Evolutionary conservation across 176 grass and related monocot genomes (phyloP), one percentile per base, ranked within the genome.

Genomic region (Alloteropsis semialata): DNA sequence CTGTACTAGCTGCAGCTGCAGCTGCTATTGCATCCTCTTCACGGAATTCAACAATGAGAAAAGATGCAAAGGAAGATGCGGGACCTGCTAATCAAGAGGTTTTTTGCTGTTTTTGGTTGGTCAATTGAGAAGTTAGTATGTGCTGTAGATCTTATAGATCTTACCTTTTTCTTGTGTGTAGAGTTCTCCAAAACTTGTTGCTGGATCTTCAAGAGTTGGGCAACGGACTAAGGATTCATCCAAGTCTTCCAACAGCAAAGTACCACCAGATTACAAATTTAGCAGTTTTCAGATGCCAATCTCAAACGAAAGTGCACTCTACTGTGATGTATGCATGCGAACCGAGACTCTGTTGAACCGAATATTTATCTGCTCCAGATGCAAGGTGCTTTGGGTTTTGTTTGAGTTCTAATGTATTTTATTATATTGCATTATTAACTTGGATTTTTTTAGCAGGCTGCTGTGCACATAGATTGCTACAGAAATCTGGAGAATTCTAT

Each of bases 401-500:
- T 71, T 64, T 61, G 15, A 79, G 38, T 81, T 74, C 79, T 58
- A 51, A 34, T 19, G 59, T 80, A 25, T 38, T 78, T 54, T 61
- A 11, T 30, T 49, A 21, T 49, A 69, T 48, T 50, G 11, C 19
- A 3, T 17, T 84, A 43, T 69, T 92, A 83, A 94, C 56, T 79
- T 22, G 71, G 19, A 80, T 10, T 53, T 81, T 34, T 71, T 62
- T 65, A 69, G 76, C 95, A 97, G 95, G 92, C 86, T 78, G 82
- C 92, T 91, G 95, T 97, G 78, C 95, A 97, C 76, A 86, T 97
- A 83, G 90, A 94, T 89, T 97, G 95, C 77, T 99, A 99, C 75
- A 88, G 60, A 81, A 90, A 90, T 86, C 21, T 94, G 59, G 82
- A 86, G 46, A 90, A 85, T 80, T 82, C 77, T 33, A 87, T 39